A percentile compares a stretch with the other conserved stretches of the same genome.
Conservation (phyloP, 129 eudicot species). For the Gnaphalium uliginosum region DNA sequence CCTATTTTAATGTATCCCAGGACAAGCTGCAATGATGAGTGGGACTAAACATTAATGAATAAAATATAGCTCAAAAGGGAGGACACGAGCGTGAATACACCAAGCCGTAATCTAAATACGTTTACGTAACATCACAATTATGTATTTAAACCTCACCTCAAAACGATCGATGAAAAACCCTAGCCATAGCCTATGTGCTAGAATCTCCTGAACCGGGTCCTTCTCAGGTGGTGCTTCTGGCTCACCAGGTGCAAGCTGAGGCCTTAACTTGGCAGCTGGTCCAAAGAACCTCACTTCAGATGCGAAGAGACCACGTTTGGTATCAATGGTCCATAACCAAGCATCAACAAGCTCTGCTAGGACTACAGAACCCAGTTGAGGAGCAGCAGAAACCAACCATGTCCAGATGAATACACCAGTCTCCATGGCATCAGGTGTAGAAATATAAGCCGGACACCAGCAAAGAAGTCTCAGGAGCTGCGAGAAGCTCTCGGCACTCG, state of each 20-base stretch:
- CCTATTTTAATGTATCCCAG: not conserved
- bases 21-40: slow-evolving; percentile 5
- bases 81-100: not conserved
- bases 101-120: slow-evolving; percentile 7
- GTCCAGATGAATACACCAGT: slow-evolving; percentile 98
- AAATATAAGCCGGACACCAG: slow-evolving; percentile 99
- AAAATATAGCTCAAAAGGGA: not conserved
- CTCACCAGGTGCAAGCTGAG: slow-evolving; percentile 89
- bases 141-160: slow-evolving; percentile 55
- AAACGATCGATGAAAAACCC: slow-evolving; percentile 96
- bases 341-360: slow-evolving; percentile 99
- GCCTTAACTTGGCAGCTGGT: slow-evolving; percentile 93
- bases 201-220: slow-evolving; percentile 90
- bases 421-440: slow-evolving; percentile 93
- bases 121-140: not conserved
- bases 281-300: slow-evolving; percentile 83
- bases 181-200: slow-evolving; percentile 98
- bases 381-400: slow-evolving; percentile 99
- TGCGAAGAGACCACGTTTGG: slow-evolving; percentile 94
- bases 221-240: slow-evolving; percentile 84
- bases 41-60: not conserved
- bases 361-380: slow-evolving; percentile 80
- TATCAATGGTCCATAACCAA: slow-evolving; percentile 99
- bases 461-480: slow-evolving; percentile 98
- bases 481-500: slow-evolving; percentile 75